Evolutionary conservation across 1,139 yeast genomes (phyloP).

Genomic region (Yamadazyma sp.): DNA sequence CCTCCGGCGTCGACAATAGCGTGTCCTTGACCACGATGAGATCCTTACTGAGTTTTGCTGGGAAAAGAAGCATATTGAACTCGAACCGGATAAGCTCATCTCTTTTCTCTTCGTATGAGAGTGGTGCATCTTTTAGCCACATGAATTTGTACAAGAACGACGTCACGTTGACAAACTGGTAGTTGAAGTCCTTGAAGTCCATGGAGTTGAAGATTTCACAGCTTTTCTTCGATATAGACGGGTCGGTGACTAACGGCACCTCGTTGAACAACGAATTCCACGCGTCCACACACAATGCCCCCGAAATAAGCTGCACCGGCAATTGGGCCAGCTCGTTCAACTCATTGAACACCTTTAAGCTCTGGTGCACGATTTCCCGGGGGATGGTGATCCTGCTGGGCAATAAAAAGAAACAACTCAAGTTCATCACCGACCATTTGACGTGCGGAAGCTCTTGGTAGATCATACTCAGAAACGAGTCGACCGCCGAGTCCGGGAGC

Average conservation of each 20-base stretch:
- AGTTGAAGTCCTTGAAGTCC: constrained; percentile 16
- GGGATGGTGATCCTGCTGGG: constrained; percentile 18
- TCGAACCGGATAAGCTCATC: constrained; percentile 19
- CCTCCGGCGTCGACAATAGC: constrained; percentile 21
- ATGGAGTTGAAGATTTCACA: constrained; percentile 12
- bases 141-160: constrained; percentile 17
- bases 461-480: constrained; percentile 13
- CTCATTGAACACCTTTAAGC: constrained; percentile 16
- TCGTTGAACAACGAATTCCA: constrained; percentile 18
- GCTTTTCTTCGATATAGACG: constrained; percentile 9
- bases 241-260: constrained; percentile 14
- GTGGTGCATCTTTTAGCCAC: constrained; percentile 15
- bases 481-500: constrained; percentile 16
- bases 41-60: constrained; percentile 22
- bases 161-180: constrained; percentile 19
- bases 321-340: constrained; percentile 9
- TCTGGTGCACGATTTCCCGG: constrained; percentile 7
- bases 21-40: constrained; percentile 22
- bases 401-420: constrained; percentile 20
- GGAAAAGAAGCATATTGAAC: constrained; percentile 25
- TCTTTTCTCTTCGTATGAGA: constrained; percentile 12
- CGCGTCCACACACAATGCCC: constrained; percentile 21
- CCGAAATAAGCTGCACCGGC: constrained; percentile 17
- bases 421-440: constrained; percentile 17
- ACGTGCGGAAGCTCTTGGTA: constrained; percentile 10